Evolutionary conservation across 176 grass and related monocot species (phyloP), one percentile per base, ranked within the genome.

Genomic region (Avena eriantha): DNA sequence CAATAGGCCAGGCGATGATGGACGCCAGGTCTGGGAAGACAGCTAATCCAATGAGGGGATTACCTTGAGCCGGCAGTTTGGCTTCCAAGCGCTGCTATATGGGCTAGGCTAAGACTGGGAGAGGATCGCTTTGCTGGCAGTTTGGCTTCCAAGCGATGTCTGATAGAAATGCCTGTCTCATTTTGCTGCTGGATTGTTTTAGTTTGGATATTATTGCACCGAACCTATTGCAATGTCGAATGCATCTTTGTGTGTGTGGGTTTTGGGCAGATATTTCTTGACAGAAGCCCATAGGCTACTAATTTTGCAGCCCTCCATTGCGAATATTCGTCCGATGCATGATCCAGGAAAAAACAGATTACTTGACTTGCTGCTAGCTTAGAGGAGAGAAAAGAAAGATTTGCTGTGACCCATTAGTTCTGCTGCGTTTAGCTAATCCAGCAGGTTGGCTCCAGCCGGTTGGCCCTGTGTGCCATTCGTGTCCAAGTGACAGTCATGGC

Each of bases 21-120:
- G 96, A 98, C 81, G 88, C 96, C 36, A 95, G 93, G 56, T 87
- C 90, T 81, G 93, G 88, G 80, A 95, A 98, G 68, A 64, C 86
- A 3, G 63, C 87, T 7, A 91, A 98, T 56, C 78, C 93, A 21
- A 23, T 97, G 56, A 90, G 64, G 47, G 80, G 75, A 8, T 84
- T 90, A 22, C 86, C 75, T 66, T 97, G 87, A 97, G 71, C 26
- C 83, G 72, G 18, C 11, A 7, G 21, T 18, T 48, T 55, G 54
- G 41, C 39, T 54, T 54, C 61, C 39, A 41, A 1, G 39, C 39
- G 39, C 39, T 41, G 39, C 39, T 41, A 41, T 41, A 41, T 41
- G 39, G 39, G 0, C 6, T 8, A 47, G 21, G 29, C 21, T 48
- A 55, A 29, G 43, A 46, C n/a, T 48, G 50, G 22, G 34, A 83